phyloP scores from a whole-genome alignment of 139 green algal species.

The Pycnococcus provasolii region DNA sequence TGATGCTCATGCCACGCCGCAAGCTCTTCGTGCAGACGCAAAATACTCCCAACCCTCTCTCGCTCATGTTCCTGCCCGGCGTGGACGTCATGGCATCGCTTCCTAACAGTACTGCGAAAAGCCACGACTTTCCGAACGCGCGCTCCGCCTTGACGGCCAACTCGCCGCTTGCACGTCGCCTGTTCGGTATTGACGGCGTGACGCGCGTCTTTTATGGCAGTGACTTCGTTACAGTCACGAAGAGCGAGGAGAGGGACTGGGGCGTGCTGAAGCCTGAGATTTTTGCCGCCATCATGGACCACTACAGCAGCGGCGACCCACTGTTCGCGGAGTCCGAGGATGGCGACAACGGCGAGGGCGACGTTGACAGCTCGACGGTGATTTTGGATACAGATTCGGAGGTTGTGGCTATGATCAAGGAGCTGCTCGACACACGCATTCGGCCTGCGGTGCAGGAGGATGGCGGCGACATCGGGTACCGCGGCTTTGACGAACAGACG shows the following conservation, averaged over 20 bases:
- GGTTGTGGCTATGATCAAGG: slow-evolving; percentile 98
- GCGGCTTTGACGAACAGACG: slow-evolving; percentile 68
- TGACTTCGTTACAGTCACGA: slow-evolving; percentile 97
- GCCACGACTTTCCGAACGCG: slow-evolving; percentile 59
- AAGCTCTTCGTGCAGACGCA: slow-evolving; percentile 96
- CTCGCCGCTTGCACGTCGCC: slow-evolving; percentile 72
- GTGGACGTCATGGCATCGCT: slow-evolving; percentile 55
- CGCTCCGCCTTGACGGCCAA: slow-evolving; percentile 48
- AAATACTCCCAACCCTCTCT: slow-evolving; percentile 82
- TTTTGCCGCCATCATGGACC: slow-evolving; percentile 93
- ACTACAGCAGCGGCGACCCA: slow-evolving; percentile 65
- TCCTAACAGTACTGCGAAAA: neutral
- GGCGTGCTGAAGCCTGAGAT: slow-evolving; percentile 76
- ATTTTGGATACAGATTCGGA: slow-evolving; percentile 57
- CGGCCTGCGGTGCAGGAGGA: slow-evolving; percentile 87
- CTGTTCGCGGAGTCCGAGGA: slow-evolving; percentile 46
- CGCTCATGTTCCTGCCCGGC: slow-evolving; percentile 95
- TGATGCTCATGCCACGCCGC: slow-evolving; percentile 16
- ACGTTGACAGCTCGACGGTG: neutral
- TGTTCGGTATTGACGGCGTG: slow-evolving; percentile 40
- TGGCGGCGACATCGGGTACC: slow-evolving; percentile 89
- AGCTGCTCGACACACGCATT: slow-evolving; percentile 97
- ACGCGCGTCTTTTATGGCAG: slow-evolving; percentile 79
- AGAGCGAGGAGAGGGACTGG: slow-evolving; percentile 65
- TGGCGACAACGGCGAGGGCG: too few relatives aligned